Conservation (phyloP, 805 yeast genomes). For the Alloascoidea hylecoeti region DNA sequence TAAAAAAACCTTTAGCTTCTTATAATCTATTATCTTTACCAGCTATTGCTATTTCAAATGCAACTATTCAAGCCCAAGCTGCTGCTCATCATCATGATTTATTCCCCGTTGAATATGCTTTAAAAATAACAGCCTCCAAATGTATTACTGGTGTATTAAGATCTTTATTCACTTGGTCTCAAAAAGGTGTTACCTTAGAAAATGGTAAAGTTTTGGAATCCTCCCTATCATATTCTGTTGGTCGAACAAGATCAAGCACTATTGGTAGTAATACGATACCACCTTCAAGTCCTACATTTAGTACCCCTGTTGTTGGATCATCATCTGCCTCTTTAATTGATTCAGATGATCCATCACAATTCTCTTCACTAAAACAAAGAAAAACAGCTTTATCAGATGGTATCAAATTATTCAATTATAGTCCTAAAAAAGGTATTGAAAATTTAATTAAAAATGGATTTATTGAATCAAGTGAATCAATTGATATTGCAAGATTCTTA, state of each 20-base stretch:
- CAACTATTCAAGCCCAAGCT: conserved; percentile 24
- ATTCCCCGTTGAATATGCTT: conserved; percentile 70
- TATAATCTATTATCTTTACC: conserved; percentile 67
- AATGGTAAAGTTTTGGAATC: conserved; percentile 8
- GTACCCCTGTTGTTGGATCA: conserved; percentile 1
- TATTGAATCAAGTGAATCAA: conserved; percentile 44
- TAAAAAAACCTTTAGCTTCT: conserved; percentile 48
- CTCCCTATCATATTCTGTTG: conserved; percentile 7
- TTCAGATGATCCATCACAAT: conserved; percentile 64
- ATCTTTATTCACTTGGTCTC: conserved; percentile 81
- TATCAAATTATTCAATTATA: conserved; percentile 64
- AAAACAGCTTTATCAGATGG: conserved; percentile 75
- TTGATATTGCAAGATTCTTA: conserved; percentile 61
- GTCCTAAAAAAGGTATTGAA: conserved; percentile 70
- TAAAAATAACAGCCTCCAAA: conserved; percentile 69
- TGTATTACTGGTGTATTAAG: conserved; percentile 72
- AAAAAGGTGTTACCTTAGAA: conserved; percentile 32
- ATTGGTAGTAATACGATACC: conserved; percentile 3
- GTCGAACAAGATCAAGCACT: conserved; percentile 8
- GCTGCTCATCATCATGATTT: conserved; percentile 10
- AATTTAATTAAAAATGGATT: conserved; percentile 50
- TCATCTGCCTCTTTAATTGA: conserved; percentile 1
- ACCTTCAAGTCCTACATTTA: conserved; percentile 1
- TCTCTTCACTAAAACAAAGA: conserved; percentile 70
- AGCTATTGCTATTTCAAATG: conserved; percentile 53